phyloP scores from a whole-genome alignment of 2,329 filamentous ascomycete genomes.

The Knufia fluminis region DNA sequence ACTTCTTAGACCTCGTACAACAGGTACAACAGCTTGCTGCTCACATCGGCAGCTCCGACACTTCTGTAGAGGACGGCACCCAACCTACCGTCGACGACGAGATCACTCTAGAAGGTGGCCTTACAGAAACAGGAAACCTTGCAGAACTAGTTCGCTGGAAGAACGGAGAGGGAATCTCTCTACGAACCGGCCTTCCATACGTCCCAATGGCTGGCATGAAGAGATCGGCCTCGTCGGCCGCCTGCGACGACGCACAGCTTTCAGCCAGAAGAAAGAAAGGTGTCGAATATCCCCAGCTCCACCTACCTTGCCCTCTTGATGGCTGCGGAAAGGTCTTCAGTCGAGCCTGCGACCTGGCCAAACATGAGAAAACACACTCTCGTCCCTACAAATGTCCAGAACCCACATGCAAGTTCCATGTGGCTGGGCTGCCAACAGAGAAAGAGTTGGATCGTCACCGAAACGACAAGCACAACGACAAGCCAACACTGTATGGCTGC shows the following conservation, averaged over 20 bases:
- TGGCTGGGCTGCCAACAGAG: constrained; percentile 89
- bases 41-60: constrained; percentile 63
- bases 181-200: constrained; percentile 60
- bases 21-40: constrained; percentile 85
- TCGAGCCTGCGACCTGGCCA: constrained; percentile 91
- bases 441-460: constrained; percentile 94
- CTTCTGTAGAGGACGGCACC: constrained; percentile 44
- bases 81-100: constrained; percentile 53
- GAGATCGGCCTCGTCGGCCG: constrained; percentile 49
- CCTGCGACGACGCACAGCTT: constrained; percentile 71
- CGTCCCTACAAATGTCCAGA: constrained; percentile 90
- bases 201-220: constrained; percentile 43
- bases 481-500: constrained; percentile 76
- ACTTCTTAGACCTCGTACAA: constrained; percentile 92
- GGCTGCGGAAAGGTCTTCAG: constrained; percentile 89
- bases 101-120: constrained; percentile 70
- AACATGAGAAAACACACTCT: constrained; percentile 96
- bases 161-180: constrained; percentile 69
- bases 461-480: constrained; percentile 86
- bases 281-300: constrained; percentile 71
- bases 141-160: constrained; percentile 76
- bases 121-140: constrained; percentile 71
- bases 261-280: constrained; percentile 96
- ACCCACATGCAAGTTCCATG: constrained; percentile 76
- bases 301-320: constrained; percentile 65